phyloP scores from a whole-genome alignment of 768 basidiomycete species.

The Boletus rubescentipes region DNA sequence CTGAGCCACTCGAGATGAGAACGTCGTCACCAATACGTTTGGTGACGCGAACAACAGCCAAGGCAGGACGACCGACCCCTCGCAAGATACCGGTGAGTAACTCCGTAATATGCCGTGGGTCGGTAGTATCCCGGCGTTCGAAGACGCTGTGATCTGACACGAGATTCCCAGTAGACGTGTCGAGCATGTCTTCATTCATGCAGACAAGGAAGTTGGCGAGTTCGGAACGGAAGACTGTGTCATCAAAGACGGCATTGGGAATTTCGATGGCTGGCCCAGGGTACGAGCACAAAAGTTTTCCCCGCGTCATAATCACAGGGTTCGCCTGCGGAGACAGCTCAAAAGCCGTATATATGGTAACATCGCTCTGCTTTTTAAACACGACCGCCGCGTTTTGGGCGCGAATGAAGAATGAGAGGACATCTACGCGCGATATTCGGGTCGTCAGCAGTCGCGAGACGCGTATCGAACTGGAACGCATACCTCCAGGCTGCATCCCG shows the following conservation, averaged over 20 bases:
- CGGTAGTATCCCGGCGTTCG: constrained; percentile 15
- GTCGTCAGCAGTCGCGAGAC: not conserved
- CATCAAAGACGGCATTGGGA: constrained; percentile 26
- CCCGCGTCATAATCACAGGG: constrained; percentile 35
- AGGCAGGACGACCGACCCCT: constrained; percentile 26
- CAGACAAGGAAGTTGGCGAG: constrained; percentile 39
- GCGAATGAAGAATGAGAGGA: constrained; percentile 37
- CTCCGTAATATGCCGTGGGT: constrained; percentile 47
- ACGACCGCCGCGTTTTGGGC: constrained; percentile 52
- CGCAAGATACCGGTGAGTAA: constrained; percentile 45
- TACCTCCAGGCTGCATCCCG: constrained; percentile 26
- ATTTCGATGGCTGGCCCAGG: constrained; percentile 45
- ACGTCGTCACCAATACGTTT: constrained; percentile 35
- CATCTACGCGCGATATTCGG: constrained; percentile 28
- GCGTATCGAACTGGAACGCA: not conserved
- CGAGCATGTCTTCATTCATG: constrained; percentile 33
- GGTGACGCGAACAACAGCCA: constrained; percentile 17
- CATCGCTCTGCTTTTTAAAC: constrained; percentile 25
- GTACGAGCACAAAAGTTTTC: constrained; percentile 45
- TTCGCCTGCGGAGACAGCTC: constrained; percentile 39
- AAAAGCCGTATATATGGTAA: constrained; percentile 26
- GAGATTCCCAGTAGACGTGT: not conserved
- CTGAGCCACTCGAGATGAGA: constrained; percentile 19
- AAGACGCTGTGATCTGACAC: not conserved
- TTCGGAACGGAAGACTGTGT: constrained; percentile 33